Percentiles rank a stretch among this genome's conserved stretches.
Evolutionary conservation across 1,284 basidiomycete species (phyloP).

Genomic region (Ganoderma resinaceum): DNA sequence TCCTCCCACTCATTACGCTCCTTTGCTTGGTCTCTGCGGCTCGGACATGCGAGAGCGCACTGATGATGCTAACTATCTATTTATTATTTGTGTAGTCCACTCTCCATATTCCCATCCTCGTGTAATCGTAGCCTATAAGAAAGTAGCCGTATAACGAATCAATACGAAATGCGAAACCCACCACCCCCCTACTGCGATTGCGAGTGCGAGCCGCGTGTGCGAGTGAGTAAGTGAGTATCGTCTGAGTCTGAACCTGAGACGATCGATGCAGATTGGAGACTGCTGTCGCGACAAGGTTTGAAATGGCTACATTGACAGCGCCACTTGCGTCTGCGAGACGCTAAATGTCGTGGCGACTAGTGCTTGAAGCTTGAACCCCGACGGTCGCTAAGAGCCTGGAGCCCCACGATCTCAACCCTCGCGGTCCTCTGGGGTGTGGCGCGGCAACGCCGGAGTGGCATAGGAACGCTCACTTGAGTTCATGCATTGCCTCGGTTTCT

Average conservation of each 20-base stretch:
- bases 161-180: constrained; percentile 32
- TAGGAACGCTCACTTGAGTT: constrained; percentile 4
- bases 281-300: background rate
- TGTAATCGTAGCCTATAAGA: constrained; percentile 40
- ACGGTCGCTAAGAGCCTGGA: constrained; percentile 4
- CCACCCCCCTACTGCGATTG: background rate
- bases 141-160: constrained; percentile 33
- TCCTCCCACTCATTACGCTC: constrained; percentile 22
- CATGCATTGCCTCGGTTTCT: background rate
- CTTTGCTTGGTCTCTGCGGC: constrained; percentile 24
- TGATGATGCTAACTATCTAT: constrained; percentile 32
- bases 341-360: constrained; percentile 1
- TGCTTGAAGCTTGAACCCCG: background rate
- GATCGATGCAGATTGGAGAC: background rate
- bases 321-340: constrained; percentile 19
- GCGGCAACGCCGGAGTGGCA: constrained; percentile 23
- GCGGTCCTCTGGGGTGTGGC: background rate
- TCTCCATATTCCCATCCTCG: constrained; percentile 30
- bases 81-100: constrained; percentile 33
- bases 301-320: constrained; percentile 9
- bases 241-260: background rate
- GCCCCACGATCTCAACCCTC: constrained; percentile 1
- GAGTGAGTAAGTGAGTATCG: background rate
- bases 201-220: background rate
- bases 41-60: constrained; percentile 24